phyloP scores from a whole-genome alignment of 2,329 filamentous ascomycete species.

The Aspergillus piperis region DNA sequence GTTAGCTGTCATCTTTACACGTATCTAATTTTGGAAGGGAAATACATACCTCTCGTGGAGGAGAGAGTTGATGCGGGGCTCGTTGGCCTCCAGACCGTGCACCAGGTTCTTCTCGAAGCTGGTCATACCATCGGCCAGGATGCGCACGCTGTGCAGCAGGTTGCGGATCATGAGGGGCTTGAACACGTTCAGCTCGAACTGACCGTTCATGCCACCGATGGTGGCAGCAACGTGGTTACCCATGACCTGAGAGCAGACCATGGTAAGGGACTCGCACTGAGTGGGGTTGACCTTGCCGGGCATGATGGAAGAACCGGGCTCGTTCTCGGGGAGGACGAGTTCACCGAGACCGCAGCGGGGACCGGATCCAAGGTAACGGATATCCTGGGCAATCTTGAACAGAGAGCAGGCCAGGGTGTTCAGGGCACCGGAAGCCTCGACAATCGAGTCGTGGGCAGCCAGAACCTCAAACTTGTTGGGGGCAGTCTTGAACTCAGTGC shows the following conservation, averaged over 20 bases:
- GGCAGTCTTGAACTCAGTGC: slow-evolving; percentile 89
- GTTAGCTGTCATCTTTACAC: slow-evolving; percentile 23
- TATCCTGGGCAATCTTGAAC: slow-evolving; percentile 97
- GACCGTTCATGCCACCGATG: slow-evolving; percentile 93
- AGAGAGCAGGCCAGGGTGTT: slow-evolving; percentile 91
- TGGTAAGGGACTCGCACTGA: slow-evolving; percentile 95
- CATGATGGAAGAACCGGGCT: slow-evolving; percentile 98
- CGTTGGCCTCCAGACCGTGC: slow-evolving; percentile 83
- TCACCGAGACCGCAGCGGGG: slow-evolving; percentile 95
- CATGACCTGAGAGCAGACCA: slow-evolving; percentile 97
- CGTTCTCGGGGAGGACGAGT: slow-evolving; percentile 92
- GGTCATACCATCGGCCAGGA: slow-evolving; percentile 88
- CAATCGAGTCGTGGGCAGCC: slow-evolving; percentile 91
- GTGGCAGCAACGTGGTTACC: slow-evolving; percentile 94
- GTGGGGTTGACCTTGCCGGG: slow-evolving; percentile 99
- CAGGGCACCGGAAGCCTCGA: slow-evolving; percentile 88
- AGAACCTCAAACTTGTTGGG: slow-evolving; percentile 99
- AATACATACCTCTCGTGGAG: slow-evolving; percentile 80
- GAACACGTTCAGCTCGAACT: slow-evolving; percentile 99
- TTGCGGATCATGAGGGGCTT: slow-evolving; percentile 97
- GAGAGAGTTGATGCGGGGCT: slow-evolving; percentile 84
- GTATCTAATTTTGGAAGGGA: no score
- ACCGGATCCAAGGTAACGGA: slow-evolving; percentile 93
- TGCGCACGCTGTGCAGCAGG: slow-evolving; percentile 84
- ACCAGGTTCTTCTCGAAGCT: slow-evolving; percentile 96